phyloP scores from a whole-genome alignment of 2,329 filamentous ascomycete genomes.

The Cordyceps tenuipes region DNA sequence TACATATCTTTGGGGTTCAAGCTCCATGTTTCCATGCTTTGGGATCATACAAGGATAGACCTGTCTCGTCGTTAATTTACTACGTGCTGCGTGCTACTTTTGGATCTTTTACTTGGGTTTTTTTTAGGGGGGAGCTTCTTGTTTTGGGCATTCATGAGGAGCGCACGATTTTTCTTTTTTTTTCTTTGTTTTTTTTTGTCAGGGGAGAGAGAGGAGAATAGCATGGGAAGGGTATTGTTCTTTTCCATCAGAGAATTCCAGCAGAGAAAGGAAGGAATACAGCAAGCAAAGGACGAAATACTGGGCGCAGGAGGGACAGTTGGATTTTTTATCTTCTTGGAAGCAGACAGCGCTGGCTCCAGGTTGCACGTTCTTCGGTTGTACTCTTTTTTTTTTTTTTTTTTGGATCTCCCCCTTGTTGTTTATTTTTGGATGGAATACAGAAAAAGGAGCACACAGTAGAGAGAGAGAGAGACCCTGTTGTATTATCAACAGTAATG shows the following conservation, averaged over 20 bases:
- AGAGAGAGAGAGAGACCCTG: not conserved
- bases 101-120: not conserved
- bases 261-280: not conserved
- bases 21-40: not conserved
- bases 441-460: not conserved
- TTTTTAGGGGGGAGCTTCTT: not conserved
- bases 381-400: not conserved
- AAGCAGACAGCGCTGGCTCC: not conserved
- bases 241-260: not conserved
- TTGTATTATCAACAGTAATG: not conserved
- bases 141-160: not conserved
- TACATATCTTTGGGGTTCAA: not conserved
- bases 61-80: not conserved
- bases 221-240: not conserved
- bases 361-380: not conserved
- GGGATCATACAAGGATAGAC: slow-evolving; percentile 4
- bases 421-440: not conserved
- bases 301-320: not conserved
- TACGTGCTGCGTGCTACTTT: not conserved
- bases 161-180: not conserved
- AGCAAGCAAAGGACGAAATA: not conserved
- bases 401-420: not conserved
- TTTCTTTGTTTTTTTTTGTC: too few species aligned
- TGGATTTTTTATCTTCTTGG: not conserved
- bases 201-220: not conserved